A percentile compares a stretch with the other conserved stretches of the same genome.
These are phyloP conservation scores for grape (Vitis vinifera) DNA, from an alignment of 164 flowering plant species.

Conservation along the genomic window DNA sequence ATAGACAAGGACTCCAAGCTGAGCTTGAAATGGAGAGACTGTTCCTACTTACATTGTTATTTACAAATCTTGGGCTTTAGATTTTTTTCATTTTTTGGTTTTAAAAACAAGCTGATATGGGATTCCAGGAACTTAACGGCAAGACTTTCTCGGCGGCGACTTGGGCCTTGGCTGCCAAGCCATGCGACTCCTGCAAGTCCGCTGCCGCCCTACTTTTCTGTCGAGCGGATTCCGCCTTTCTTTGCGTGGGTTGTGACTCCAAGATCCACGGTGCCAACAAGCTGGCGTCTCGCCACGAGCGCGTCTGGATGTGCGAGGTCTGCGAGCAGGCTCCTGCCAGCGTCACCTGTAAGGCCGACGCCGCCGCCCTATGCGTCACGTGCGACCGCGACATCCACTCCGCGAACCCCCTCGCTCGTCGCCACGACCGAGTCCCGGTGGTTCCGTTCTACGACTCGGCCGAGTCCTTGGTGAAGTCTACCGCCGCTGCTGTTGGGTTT, in stretches of 20 bases:
- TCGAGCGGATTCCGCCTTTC: slow-evolving; percentile 44
- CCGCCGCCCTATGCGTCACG: slow-evolving; percentile 53
- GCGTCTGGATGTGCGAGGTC: slow-evolving; percentile 60
- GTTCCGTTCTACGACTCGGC: slow-evolving; percentile 45
- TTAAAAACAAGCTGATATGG: too few species aligned
- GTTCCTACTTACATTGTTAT: neutral
- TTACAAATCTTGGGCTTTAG: too few species aligned
- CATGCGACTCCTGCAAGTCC: slow-evolving; percentile 51
- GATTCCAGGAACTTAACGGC: neutral
- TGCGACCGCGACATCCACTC: slow-evolving; percentile 70
- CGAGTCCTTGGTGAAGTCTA: slow-evolving; percentile 21
- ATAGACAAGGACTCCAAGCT: neutral
- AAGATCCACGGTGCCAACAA: slow-evolving; percentile 40
- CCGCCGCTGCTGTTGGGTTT: slow-evolving; percentile 14
- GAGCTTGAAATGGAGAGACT: neutral
- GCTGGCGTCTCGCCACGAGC: slow-evolving; percentile 46
- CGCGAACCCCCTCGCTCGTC: slow-evolving; percentile 61
- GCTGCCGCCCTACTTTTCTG: slow-evolving; percentile 43
- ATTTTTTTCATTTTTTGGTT: too few species aligned
- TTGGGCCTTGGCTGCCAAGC: slow-evolving; percentile 38
- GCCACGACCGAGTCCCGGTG: slow-evolving; percentile 55
- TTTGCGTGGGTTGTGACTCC: slow-evolving; percentile 45
- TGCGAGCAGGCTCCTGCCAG: slow-evolving; percentile 66
- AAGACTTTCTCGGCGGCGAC: slow-evolving; percentile 8
- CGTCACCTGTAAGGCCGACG: slow-evolving; percentile 65